Percentiles rank a stretch among this genome's conserved stretches.
These are phyloP conservation scores for Sporothrix inflata DNA, from an alignment of 2,329 filamentous ascomycete species.

Conservation along the genomic window DNA sequence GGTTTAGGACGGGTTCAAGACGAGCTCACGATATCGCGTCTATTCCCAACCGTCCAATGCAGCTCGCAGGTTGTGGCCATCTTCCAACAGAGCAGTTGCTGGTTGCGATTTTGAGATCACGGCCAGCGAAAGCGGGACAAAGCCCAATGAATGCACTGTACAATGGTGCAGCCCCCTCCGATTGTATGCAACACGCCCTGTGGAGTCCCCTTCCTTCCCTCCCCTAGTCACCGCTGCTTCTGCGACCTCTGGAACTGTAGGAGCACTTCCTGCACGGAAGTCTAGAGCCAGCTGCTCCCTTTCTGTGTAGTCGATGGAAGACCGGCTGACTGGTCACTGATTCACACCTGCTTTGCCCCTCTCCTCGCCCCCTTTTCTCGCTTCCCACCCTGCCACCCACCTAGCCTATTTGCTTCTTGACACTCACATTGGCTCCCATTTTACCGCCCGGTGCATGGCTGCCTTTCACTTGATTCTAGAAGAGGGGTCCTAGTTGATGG, in stretches of 20 bases:
- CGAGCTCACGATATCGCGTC: not conserved
- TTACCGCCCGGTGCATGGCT: not conserved
- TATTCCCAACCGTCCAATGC: not conserved
- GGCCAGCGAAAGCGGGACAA: not conserved
- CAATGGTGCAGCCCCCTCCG: not conserved
- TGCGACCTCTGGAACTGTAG: conserved; percentile 7
- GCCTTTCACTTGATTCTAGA: not conserved
- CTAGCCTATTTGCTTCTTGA: not conserved
- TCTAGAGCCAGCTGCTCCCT: not conserved
- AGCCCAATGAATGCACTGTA: not conserved
- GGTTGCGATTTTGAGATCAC: not conserved
- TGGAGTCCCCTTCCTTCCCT: not conserved
- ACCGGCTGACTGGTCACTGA: not conserved
- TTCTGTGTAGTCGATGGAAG: not conserved
- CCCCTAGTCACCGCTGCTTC: not conserved
- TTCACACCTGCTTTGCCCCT: not conserved
- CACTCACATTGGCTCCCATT: not conserved
- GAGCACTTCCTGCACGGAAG: not conserved
- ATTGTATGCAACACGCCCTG: conserved; percentile 13
- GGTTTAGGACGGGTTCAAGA: not conserved
- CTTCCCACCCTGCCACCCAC: not conserved
- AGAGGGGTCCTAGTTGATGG: not conserved
- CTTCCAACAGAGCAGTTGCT: no score
- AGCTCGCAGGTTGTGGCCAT: no score
- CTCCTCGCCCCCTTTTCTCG: not conserved